Percentiles rank a stretch among this genome's conserved stretches.
These are phyloP conservation scores for Dichotomopilus funicola DNA, from an alignment of 2,329 filamentous ascomycete genomes.

Conservation along the genomic window DNA sequence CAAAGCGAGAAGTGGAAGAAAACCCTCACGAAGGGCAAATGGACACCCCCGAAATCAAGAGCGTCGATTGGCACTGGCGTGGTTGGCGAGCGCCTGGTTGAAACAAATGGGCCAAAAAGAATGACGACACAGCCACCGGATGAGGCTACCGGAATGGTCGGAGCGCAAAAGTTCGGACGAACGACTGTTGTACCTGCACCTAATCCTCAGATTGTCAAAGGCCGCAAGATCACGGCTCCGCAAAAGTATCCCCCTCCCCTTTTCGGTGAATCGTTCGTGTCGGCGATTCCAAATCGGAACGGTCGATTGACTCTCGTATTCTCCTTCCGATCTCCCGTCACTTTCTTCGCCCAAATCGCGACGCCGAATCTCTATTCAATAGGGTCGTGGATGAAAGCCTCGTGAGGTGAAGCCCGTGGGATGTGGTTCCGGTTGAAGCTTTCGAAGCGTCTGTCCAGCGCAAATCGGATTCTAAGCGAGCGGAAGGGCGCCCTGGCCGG, in stretches of 20 bases:
- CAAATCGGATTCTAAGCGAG: constrained; percentile 9
- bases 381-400: no score
- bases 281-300: neutral
- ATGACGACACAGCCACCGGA: neutral
- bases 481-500: constrained; percentile 5
- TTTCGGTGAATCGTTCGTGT: neutral
- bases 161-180: neutral
- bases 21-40: neutral
- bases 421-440: no score
- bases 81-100: neutral
- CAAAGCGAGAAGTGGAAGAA: neutral
- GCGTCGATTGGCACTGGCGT: neutral
- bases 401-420: no score
- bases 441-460: neutral
- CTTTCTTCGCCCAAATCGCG: no score
- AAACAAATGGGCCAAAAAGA: neutral
- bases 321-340: neutral
- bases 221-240: neutral
- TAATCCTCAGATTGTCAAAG: neutral
- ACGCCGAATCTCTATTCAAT: no score
- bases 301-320: neutral
- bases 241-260: neutral
- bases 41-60: neutral
- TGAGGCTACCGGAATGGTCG: neutral
- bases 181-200: neutral